Conservation (phyloP, 495 filamentous ascomycete genomes). For the Neurospora tetrasperma region DNA sequence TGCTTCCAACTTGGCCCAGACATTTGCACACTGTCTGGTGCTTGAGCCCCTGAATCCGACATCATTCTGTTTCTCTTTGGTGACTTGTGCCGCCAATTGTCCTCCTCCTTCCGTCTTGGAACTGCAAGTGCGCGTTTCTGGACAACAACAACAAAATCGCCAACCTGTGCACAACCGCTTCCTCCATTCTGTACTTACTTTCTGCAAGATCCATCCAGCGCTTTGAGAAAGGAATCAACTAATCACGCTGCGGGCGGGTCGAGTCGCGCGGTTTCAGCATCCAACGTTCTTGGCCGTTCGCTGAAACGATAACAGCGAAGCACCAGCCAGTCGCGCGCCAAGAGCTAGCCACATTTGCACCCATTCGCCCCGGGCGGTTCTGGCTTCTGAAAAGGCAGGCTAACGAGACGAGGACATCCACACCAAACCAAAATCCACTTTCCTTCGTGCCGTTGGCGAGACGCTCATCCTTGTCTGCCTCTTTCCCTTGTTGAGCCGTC, state of each 20-base stretch:
- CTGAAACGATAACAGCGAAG: slow-evolving; percentile 18
- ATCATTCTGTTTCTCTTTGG: background rate
- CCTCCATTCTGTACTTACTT: background rate
- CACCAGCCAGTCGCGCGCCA: slow-evolving; percentile 14
- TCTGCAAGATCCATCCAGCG: background rate
- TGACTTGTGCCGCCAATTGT: background rate
- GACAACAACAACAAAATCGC: background rate
- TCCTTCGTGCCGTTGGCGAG: background rate
- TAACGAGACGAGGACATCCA: background rate
- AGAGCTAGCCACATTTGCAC: slow-evolving; percentile 7
- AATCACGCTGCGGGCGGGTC: slow-evolving; percentile 8
- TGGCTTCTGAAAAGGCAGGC: background rate
- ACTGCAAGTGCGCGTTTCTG: background rate
- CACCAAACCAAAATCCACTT: background rate
- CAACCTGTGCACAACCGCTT: background rate
- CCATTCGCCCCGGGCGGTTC: slow-evolving; percentile 4
- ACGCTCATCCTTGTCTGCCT: slow-evolving; percentile 9
- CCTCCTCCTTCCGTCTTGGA: background rate
- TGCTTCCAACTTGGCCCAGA: background rate
- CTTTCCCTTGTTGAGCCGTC: slow-evolving; percentile 3
- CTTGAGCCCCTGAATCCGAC: background rate
- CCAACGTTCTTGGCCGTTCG: slow-evolving; percentile 12
- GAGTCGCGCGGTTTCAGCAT: slow-evolving; percentile 18
- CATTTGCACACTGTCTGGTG: background rate
- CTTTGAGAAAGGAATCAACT: slow-evolving; percentile 1